Conservation (phyloP, 352 stramenopile species). For the Thalassiosira ordinaria region DNA sequence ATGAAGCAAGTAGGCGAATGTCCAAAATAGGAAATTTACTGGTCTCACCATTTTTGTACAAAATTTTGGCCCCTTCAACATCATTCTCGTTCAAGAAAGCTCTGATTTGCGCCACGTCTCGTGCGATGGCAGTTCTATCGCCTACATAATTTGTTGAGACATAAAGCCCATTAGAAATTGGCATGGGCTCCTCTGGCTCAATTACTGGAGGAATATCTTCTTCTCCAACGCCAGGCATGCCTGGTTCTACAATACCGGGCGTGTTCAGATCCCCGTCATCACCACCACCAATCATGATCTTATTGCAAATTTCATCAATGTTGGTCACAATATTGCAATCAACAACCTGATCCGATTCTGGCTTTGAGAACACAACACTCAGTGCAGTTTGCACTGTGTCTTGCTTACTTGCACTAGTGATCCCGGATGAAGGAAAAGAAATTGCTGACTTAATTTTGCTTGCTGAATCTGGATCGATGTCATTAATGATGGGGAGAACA, state of each 20-base stretch:
- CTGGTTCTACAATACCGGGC: constrained; percentile 9
- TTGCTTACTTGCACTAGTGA: constrained; percentile 12
- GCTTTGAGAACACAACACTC: constrained; percentile 36
- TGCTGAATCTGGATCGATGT: constrained; percentile 51
- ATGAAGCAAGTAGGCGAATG: constrained; percentile 8
- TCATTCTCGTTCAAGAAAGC: constrained; percentile 56
- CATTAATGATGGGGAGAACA: constrained; percentile 65
- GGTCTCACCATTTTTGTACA: constrained; percentile 69
- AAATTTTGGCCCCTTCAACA: constrained; percentile 56
- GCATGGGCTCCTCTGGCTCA: constrained; percentile 64
- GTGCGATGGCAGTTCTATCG: constrained; percentile 79
- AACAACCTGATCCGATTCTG: constrained; percentile 30
- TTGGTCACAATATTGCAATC: constrained; percentile 50
- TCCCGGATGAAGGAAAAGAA: constrained; percentile 15
- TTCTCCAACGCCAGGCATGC: constrained; percentile 1
- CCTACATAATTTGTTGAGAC: constrained; percentile 80
- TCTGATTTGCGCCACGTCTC: constrained; percentile 79
- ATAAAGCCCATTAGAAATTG: constrained; percentile 82
- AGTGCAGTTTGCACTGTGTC: constrained; percentile 37
- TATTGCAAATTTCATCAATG: constrained; percentile 55
- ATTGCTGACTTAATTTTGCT: constrained; percentile 60
- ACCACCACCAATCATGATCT: background rate
- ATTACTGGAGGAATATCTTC: constrained; percentile 26
- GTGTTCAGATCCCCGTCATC: constrained; percentile 16
- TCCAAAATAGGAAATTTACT: background rate